phyloP scores from a whole-genome alignment of 2,329 filamentous ascomycete genomes.

The Cytospora chrysosperma region DNA sequence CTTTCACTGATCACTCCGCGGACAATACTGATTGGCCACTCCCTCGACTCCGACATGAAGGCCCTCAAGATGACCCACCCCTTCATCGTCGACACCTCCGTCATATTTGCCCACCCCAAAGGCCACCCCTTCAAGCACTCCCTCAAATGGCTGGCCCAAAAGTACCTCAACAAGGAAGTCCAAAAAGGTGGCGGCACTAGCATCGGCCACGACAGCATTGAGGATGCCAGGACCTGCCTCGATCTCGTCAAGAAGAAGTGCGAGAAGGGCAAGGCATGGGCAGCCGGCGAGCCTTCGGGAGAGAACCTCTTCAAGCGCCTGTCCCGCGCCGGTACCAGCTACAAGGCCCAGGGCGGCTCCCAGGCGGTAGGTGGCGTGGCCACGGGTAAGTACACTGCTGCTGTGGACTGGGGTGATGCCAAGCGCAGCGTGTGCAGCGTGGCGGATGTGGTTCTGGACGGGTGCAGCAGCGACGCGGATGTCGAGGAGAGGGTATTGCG shows the following conservation, averaged over 20 bases:
- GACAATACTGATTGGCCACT: conserved; percentile 77
- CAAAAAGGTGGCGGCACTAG: conserved; percentile 70
- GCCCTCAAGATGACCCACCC: conserved; percentile 86
- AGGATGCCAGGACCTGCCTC: conserved; percentile 87
- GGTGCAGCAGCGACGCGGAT: conserved; percentile 59
- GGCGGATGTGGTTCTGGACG: conserved; percentile 54
- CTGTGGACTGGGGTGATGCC: conserved; percentile 89
- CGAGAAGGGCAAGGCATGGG: conserved; percentile 87
- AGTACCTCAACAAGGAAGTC: conserved; percentile 83
- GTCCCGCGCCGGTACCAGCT: conserved; percentile 59
- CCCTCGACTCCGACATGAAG: conserved; percentile 77
- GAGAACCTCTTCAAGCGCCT: conserved; percentile 91
- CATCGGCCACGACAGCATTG: conserved; percentile 82
- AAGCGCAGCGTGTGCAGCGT: conserved; percentile 55
- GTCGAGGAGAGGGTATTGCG: conserved; percentile 55
- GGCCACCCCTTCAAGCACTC: conserved; percentile 88
- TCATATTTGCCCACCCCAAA: conserved; percentile 86
- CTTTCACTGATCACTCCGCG: conserved; percentile 69
- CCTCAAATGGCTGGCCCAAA: conserved; percentile 84
- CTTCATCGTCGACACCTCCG: conserved; percentile 87
- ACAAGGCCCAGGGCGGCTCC: conserved; percentile 59
- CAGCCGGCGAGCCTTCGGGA: conserved; percentile 70
- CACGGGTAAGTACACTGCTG: conserved; percentile 64
- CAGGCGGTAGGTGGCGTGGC: conserved; percentile 56
- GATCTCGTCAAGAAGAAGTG: conserved; percentile 95